A percentile compares a stretch with the other conserved stretches of the same genome.
Evolutionary conservation across 805 yeast genomes (phyloP).

Genomic region (Cephaloascus fragrans): DNA sequence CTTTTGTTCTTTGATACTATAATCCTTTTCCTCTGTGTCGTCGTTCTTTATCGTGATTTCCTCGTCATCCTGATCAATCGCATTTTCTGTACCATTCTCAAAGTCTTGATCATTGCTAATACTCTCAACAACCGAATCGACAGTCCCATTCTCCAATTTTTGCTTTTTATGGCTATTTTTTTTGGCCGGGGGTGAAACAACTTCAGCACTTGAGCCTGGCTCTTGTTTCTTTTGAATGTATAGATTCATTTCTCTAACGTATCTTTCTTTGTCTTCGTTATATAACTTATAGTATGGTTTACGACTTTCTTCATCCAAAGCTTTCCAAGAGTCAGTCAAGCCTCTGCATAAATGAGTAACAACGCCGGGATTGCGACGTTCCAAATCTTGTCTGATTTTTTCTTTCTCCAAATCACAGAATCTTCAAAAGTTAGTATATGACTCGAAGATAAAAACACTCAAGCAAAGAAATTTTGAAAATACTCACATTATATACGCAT

Average conservation of each 20-base stretch:
- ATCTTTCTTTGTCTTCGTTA: constrained; percentile 71
- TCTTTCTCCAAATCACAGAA: constrained; percentile 86
- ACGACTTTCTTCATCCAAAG: constrained; percentile 55
- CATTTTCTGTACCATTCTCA: background rate
- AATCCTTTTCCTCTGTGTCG: too few relatives aligned
- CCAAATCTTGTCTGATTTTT: constrained; percentile 48
- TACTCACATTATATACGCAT: constrained; percentile 59
- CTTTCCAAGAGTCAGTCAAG: constrained; percentile 82
- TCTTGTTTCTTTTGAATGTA: constrained; percentile 24
- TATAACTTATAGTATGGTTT: constrained; percentile 67
- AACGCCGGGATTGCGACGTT: constrained; percentile 36
- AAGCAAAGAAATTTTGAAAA: background rate
- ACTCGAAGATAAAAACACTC: background rate
- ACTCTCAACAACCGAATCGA: too few relatives aligned
- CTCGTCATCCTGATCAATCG: too few relatives aligned
- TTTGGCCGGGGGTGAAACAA: background rate
- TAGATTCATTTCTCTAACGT: constrained; percentile 59
- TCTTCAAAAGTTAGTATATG: constrained; percentile 4
- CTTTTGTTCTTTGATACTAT: too few relatives aligned
- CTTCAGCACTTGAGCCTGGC: background rate
- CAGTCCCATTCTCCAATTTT: too few relatives aligned
- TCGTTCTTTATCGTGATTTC: too few relatives aligned
- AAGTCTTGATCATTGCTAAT: too few relatives aligned
- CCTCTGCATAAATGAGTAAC: constrained; percentile 62
- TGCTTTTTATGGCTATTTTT: background rate